These are phyloP conservation scores for Nothophytophthora sp. DNA, from an alignment of 352 stramenopile genomes.

Conservation along the genomic window DNA sequence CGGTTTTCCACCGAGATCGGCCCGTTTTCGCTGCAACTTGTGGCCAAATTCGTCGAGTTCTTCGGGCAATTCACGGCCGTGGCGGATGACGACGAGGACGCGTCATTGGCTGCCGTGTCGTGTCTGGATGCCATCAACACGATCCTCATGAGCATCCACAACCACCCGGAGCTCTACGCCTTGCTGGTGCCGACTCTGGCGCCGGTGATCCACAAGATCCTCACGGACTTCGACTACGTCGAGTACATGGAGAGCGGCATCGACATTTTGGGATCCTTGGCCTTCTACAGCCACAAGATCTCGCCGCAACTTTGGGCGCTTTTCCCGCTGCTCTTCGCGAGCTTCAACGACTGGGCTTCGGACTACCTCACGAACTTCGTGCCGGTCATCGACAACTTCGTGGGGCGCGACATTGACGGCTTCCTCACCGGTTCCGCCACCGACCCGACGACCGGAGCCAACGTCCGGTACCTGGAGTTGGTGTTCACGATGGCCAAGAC, in stretches of 20 bases:
- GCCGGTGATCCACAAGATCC: conserved; percentile 95
- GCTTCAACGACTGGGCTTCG: conserved; percentile 95
- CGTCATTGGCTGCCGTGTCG: conserved; percentile 93
- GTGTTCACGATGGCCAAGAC: conserved; percentile 81
- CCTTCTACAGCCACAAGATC: conserved; percentile 95
- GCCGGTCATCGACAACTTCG: conserved; percentile 96
- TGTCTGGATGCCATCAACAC: conserved; percentile 88
- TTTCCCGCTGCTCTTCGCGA: conserved; percentile 96
- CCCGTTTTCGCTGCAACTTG: conserved; percentile 91
- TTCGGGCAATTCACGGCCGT: conserved; percentile 95
- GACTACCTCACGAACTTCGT: conserved; percentile 98
- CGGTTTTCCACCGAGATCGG: conserved; percentile 97
- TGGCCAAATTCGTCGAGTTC: conserved; percentile 94
- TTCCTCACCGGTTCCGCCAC: conserved; percentile 61
- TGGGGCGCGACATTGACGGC: conserved; percentile 80
- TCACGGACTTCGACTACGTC: conserved; percentile 95
- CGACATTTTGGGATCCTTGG: conserved; percentile 96
- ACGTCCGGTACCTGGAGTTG: conserved; percentile 73
- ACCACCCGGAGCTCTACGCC: conserved; percentile 78
- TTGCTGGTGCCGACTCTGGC: conserved; percentile 94
- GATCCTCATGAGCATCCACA: conserved; percentile 84
- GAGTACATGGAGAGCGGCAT: conserved; percentile 97
- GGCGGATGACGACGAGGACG: conserved; percentile 94
- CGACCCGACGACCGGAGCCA: conserved; percentile 39
- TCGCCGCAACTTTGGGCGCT: conserved; percentile 93